These are phyloP conservation scores for Plasmodium berghei DNA, from an alignment of 169 alveolate species.

Conservation along the genomic window DNA sequence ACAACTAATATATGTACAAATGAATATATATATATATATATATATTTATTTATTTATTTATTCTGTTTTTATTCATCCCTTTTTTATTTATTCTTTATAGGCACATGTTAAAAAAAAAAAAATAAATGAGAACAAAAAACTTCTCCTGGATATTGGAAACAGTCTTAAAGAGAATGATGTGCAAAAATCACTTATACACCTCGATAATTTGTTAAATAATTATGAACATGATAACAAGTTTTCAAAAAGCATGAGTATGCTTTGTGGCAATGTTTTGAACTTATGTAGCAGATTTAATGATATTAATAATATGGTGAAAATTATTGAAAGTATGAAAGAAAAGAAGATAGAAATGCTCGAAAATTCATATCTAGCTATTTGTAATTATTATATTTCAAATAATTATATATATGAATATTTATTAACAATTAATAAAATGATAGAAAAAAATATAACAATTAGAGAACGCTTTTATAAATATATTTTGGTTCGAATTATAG, in stretches of 20 bases:
- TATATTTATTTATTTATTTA: neutral
- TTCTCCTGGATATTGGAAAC: slow-evolving; percentile 63
- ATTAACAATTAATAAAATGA: slow-evolving; percentile 71
- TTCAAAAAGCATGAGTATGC: slow-evolving; percentile 42
- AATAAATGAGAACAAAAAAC: slow-evolving; percentile 23
- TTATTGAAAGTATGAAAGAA: slow-evolving; percentile 58
- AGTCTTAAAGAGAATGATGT: slow-evolving; percentile 51
- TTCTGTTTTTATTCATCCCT: neutral
- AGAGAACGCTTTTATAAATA: slow-evolving; percentile 60
- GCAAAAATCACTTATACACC: slow-evolving; percentile 7
- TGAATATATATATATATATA: neutral
- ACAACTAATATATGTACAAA: too few relatives aligned
- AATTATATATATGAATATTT: slow-evolving; percentile 70
- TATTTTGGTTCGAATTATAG: slow-evolving; percentile 29
- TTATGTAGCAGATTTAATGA: slow-evolving; percentile 61
- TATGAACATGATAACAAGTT: slow-evolving; percentile 23
- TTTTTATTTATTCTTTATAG: neutral
- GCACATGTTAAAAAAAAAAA: slow-evolving; percentile 11
- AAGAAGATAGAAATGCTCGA: slow-evolving; percentile 61
- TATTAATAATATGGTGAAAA: slow-evolving; percentile 31
- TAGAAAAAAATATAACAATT: slow-evolving; percentile 50
- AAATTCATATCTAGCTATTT: slow-evolving; percentile 61
- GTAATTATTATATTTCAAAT: slow-evolving; percentile 67
- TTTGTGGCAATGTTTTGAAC: slow-evolving; percentile 70
- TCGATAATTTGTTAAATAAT: slow-evolving; percentile 13